Base-by-base conservation (phyloP, 371 early-diverging fungal genomes). In the Dichotomocladium elegans region DNA sequence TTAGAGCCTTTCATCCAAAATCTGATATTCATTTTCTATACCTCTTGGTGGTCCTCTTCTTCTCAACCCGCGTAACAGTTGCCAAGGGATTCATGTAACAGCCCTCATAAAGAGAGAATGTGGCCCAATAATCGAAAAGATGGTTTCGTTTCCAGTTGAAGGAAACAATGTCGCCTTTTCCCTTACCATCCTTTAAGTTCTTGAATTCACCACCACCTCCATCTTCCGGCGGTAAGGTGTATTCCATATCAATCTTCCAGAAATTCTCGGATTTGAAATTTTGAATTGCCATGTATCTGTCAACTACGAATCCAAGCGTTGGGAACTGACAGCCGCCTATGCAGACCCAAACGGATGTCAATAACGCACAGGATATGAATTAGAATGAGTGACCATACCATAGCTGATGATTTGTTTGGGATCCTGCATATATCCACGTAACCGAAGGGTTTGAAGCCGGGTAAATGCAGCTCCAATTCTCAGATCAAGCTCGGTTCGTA, bases 291-390 rank as follows among this genome's bases (percentile, higher is more conserved):
- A 77, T 69, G 53, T 85, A 96, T 57, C 93, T 87, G 51, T 98
- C 96, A 5, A 99, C 99, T 0, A 99, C 95, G 79, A 99, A 99
- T 0, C 99, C 99, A 5, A 99, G 70, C 0, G 99, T 99, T 3
- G 99, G 99, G 47, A 99, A 98, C 66, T 99, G 99, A 70, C 99
- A 99, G 4, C 96, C 83, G 0, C 99, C 97, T 90, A 72, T 15
- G 33, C 9, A 19, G 5, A n/a, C n/a, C 11, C 4, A 2, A 31
- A 43, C 30, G 22, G 17, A 35, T 4, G 6, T 35, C 35, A 35
- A n/a, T 14, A 35, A 5, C 17, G 17, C 11, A 35, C 35, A 11
- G 6, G 4, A 47, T 11, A 4, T 34, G 17, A n/a, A 33, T 49
- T 22, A 17, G 15, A 9, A 43, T 15, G 14, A 25, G 19, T 4